A percentile compares a stretch with the other conserved stretches of the same genome.
Evolutionary conservation across 2,329 filamentous ascomycete genomes (phyloP).

Genomic region (Ascochyta koolunga): DNA sequence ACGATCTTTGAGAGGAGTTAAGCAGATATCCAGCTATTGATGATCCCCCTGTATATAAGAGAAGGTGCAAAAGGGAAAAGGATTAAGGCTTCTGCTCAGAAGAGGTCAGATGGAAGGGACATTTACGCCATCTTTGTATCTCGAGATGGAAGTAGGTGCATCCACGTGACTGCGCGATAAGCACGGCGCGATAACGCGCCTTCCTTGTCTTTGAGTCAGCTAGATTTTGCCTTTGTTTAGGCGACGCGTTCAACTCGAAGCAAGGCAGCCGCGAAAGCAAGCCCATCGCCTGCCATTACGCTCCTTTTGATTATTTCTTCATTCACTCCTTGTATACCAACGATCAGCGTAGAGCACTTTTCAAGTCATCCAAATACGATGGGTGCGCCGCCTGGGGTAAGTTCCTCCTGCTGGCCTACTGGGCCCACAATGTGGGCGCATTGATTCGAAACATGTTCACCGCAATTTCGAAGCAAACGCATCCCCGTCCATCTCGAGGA

Average conservation of each 20-base stretch:
- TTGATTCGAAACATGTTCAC: conserved; percentile 3
- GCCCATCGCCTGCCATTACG: not conserved
- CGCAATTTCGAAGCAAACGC: not conserved
- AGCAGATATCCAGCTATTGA: not conserved
- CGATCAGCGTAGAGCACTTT: not conserved
- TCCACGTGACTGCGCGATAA: conserved; percentile 17
- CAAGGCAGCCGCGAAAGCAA: conserved; percentile 12
- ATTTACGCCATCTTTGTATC: not conserved
- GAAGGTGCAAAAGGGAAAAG: conserved; percentile 5
- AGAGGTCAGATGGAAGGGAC: not conserved
- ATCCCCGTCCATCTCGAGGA: not conserved
- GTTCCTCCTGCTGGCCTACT: conserved; percentile 14
- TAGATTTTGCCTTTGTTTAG: conserved; percentile 10
- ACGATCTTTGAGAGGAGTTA: not conserved
- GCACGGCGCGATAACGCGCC: not conserved
- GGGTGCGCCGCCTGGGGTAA: conserved; percentile 35
- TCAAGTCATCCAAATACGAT: conserved; percentile 3
- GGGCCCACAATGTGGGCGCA: conserved; percentile 11
- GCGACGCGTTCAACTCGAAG: not conserved
- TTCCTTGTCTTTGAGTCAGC: conserved; percentile 8
- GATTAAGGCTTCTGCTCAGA: not conserved
- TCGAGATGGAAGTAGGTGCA: not conserved
- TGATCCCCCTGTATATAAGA: not conserved
- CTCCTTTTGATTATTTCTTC: not conserved
- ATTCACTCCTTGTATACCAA: not conserved